Percentiles rank a stretch among this genome's conserved stretches.
Conservation (phyloP, 306 rosid genomes). For the Medicago truncatula region DNA sequence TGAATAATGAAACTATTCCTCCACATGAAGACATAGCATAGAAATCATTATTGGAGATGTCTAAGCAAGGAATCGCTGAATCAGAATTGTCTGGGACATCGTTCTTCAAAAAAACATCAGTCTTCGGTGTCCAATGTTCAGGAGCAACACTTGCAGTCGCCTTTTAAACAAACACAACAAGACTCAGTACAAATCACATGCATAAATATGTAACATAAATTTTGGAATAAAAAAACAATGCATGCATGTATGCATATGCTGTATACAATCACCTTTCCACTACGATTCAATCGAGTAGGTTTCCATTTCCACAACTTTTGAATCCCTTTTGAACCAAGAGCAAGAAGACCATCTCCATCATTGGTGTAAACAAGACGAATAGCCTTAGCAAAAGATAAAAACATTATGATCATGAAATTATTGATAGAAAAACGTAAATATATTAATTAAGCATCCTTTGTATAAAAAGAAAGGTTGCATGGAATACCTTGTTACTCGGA, state of each 20-base stretch:
- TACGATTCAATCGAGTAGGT: constrained; percentile 54
- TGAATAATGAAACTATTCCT: constrained; percentile 60
- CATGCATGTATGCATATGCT: not conserved
- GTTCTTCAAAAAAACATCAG: constrained; percentile 23
- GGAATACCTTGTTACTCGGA: constrained; percentile 59
- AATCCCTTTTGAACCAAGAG: constrained; percentile 68
- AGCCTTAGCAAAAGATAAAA: not conserved
- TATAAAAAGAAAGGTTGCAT: constrained; percentile 10
- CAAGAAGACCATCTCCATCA: constrained; percentile 67
- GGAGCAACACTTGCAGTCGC: constrained; percentile 59
- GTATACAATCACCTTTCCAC: constrained; percentile 49
- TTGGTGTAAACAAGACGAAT: constrained; percentile 64
- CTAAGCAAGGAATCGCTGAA: constrained; percentile 59
- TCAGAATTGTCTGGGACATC: constrained; percentile 10
- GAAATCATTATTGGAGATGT: constrained; percentile 60
- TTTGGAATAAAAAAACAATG: too few species aligned
- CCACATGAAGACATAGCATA: constrained; percentile 64
- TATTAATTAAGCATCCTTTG: not conserved
- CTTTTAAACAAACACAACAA: constrained; percentile 42
- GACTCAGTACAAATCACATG: constrained; percentile 1
- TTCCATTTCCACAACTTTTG: constrained; percentile 80
- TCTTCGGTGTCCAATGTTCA: constrained; percentile 12
- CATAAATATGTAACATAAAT: constrained; percentile 10
- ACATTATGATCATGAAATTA: constrained; percentile 17
- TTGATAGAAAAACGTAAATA: not conserved